Conservation (phyloP, 441 rosid genomes). For the Metrosideros polymorpha region DNA sequence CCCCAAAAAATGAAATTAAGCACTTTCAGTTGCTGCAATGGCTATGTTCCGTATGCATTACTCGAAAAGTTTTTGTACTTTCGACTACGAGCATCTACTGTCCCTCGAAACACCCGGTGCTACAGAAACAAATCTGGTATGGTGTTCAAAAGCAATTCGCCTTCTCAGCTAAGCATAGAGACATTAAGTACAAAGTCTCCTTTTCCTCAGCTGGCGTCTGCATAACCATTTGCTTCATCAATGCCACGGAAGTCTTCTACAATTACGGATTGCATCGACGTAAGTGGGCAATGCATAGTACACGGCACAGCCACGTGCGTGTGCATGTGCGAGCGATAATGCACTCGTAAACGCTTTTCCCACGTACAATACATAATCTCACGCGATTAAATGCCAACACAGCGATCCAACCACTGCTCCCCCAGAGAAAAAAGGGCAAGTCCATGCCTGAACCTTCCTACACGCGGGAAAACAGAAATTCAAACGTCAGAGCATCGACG, state of each 20-base stretch:
- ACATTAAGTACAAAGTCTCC: neutral
- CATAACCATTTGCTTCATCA: neutral
- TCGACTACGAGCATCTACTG: neutral
- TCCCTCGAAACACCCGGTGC: neutral
- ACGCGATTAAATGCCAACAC: neutral
- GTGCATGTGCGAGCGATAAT: neutral
- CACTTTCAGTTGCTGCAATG: neutral
- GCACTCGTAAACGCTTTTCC: neutral
- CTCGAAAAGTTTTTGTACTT: neutral
- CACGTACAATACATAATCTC: neutral
- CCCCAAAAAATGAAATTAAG: neutral
- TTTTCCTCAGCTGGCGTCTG: neutral
- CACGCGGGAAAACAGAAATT: neutral
- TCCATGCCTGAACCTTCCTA: neutral
- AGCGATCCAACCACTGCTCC: neutral
- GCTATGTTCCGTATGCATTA: neutral
- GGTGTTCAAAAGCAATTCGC: neutral
- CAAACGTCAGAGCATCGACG: neutral
- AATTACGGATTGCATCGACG: neutral
- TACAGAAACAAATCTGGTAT: neutral
- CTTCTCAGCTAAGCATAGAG: neutral
- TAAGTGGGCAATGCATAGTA: neutral
- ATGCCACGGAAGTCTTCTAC: neutral
- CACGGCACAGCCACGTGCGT: neutral
- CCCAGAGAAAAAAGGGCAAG: neutral